phyloP scores from a whole-genome alignment of 108 stramenopile genomes.

The Thalassiosira profunda region DNA sequence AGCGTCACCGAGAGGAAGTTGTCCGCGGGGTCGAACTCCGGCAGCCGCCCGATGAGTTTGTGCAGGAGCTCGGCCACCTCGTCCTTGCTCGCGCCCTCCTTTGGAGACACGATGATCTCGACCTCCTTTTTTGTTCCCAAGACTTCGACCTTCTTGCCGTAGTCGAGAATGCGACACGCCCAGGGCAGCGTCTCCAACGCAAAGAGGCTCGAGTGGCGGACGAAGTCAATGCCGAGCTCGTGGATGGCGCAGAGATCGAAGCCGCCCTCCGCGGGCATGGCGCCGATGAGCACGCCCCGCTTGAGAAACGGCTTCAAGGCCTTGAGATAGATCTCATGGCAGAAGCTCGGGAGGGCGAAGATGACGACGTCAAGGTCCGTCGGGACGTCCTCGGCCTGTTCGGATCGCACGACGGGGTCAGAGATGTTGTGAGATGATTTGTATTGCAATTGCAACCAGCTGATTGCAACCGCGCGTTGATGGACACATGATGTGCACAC shows the following conservation, averaged over 20 bases:
- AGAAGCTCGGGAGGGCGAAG: constrained; percentile 53
- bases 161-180: constrained; percentile 59
- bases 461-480: too few relatives aligned
- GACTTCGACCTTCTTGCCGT: constrained; percentile 54
- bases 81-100: constrained; percentile 13
- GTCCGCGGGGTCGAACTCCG: constrained; percentile 46
- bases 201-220: constrained; percentile 44
- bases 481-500: too few relatives aligned
- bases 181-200: constrained; percentile 64
- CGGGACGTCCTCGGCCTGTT: constrained; percentile 26
- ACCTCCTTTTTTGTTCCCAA: constrained; percentile 64
- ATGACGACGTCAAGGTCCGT: constrained; percentile 40
- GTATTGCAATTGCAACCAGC: too few relatives aligned
- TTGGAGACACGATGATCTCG: constrained; percentile 47
- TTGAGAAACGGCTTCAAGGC: constrained; percentile 46
- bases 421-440: too few relatives aligned
- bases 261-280: constrained; percentile 64
- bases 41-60: constrained; percentile 27
- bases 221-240: constrained; percentile 50
- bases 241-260: constrained; percentile 54
- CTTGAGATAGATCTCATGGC: constrained; percentile 51
- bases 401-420: neutral
- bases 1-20: constrained; percentile 63
- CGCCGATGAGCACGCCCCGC: constrained; percentile 47
- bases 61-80: constrained; percentile 30